Evolutionary conservation across 2,329 filamentous ascomycete species (phyloP).

Genomic region (Hypoxylon sp.): DNA sequence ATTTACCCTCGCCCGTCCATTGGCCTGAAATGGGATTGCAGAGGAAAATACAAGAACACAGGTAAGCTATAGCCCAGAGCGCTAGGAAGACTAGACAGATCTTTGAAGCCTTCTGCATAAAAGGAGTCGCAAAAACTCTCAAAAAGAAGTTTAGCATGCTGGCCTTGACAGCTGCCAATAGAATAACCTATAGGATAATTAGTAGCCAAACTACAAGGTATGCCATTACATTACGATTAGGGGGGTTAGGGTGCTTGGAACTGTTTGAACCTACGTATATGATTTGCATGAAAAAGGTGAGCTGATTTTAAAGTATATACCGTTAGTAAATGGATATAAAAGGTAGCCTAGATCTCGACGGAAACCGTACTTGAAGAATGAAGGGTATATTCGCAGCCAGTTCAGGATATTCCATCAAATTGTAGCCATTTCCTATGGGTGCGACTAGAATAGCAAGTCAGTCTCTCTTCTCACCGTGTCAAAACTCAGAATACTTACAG

Average conservation of each 20-base stretch:
- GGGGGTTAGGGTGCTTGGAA: no score
- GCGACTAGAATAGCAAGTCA: constrained; percentile 24
- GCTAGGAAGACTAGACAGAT: constrained; percentile 46
- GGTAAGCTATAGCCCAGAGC: constrained; percentile 47
- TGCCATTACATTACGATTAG: no score
- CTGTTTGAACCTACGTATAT: constrained; percentile 36
- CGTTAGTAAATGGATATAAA: constrained; percentile 6
- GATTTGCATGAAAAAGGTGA: constrained; percentile 41
- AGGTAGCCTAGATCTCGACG: neutral
- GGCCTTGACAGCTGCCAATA: constrained; percentile 40
- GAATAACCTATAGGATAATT: constrained; percentile 7
- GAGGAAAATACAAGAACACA: constrained; percentile 50
- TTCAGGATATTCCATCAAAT: constrained; percentile 33
- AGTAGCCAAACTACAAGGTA: no score
- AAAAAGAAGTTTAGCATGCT: constrained; percentile 46
- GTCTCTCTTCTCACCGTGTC: neutral
- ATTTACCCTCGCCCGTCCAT: constrained; percentile 46
- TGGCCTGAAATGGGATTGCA: constrained; percentile 49
- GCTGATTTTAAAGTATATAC: constrained; percentile 19
- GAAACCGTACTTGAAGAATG: constrained; percentile 36
- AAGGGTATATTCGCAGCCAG: constrained; percentile 38
- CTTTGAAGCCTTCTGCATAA: constrained; percentile 43
- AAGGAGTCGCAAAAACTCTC: constrained; percentile 36
- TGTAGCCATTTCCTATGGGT: constrained; percentile 39
- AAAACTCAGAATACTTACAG: constrained; percentile 26